Base-by-base conservation (phyloP, 2,329 filamentous ascomycete species). In the Colletotrichum sp. region DNA sequence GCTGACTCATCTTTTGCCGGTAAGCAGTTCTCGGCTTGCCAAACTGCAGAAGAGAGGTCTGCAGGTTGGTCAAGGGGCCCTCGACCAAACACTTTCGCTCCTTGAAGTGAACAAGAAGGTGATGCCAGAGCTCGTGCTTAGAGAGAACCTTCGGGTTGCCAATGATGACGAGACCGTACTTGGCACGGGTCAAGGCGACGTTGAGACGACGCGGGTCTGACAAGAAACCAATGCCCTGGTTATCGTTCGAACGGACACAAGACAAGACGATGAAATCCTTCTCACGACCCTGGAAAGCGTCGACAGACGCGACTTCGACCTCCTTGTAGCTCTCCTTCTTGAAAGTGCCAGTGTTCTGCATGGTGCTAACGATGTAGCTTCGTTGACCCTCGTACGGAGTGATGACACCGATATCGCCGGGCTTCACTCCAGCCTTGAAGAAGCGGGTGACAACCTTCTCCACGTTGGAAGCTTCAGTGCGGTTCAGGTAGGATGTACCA, bases 271-370 rank as follows among this genome's bases (percentile, higher is more conserved):
- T 99, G 82, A 98, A 99, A 83, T 99, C 97, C 88, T 99, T 99
- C 87, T 99, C 97, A 88, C 97, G 94, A 68, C 97, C 97, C 84
- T 99, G 97, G 90, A 99, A 99, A 24, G 97, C 97, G 88, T 99
- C 97, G 49, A 99, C 97, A 0, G 96, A 99, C 6, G 97, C 97
- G 55, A 99, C 97, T 85, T 99, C 97, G 28, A 99, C 96, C 82
- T 99, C 96, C 87, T 99, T 99, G 89, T 99, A 99, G 81, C 94
- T 92, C 84, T 99, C 97, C 88, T 99, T 99, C 88, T 98, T 98
- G 89, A 98, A 98, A 0, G 95, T 98, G 68, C 97, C 97, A 15
- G 95, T 97, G 78, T 96, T 96, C 86, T 99, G 97, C 96, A 99
- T 99, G n/a, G 96, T 98, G 83, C 95, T 98, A 75, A 99, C 97